phyloP scores from a whole-genome alignment of 2,329 filamentous ascomycete species.

The Leptodontidium sp. region DNA sequence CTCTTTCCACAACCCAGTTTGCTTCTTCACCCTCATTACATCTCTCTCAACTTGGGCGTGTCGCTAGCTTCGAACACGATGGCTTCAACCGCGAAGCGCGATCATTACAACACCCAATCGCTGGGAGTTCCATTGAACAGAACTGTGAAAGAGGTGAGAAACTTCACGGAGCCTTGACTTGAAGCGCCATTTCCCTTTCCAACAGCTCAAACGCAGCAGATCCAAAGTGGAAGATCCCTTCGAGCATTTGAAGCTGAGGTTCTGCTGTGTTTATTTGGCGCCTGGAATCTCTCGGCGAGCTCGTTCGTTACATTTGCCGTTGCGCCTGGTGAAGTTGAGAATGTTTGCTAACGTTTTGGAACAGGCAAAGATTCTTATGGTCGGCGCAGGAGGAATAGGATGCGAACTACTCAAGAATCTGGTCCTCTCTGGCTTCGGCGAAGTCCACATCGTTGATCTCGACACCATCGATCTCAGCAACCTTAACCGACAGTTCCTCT shows the following conservation, averaged over 20 bases:
- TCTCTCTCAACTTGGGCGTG: not conserved
- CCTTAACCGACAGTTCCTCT: conserved; percentile 96
- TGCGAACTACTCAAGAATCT: conserved; percentile 98
- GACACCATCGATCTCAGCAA: conserved; percentile 99
- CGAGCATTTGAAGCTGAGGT: not conserved
- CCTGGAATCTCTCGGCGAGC: not conserved
- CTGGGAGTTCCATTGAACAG: conserved; percentile 70
- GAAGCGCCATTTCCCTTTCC: not conserved
- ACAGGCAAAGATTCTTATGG: conserved; percentile 88
- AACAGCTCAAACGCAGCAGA: not conserved
- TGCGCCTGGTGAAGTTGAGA: conserved; percentile 27
- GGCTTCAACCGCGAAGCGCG: conserved; percentile 51
- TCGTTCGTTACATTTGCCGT: not conserved
- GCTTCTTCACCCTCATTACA: not conserved
- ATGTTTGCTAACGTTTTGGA: conserved; percentile 47
- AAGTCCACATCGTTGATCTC: conserved; percentile 94
- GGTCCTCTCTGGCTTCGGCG: conserved; percentile 88
- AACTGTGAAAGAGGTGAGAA: conserved; percentile 72
- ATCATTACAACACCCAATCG: conserved; percentile 69
- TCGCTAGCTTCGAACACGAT: not conserved
- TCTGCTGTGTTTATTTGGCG: not conserved
- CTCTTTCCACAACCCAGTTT: conserved; percentile 5
- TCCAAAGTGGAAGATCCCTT: not conserved
- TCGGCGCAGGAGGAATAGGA: conserved; percentile 95
- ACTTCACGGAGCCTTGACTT: conserved; percentile 33